Evolutionary conservation across 2,329 filamentous ascomycete species (phyloP), one percentile per base, ranked within the genome.

Genomic region (Sphaceloma murrayae): DNA sequence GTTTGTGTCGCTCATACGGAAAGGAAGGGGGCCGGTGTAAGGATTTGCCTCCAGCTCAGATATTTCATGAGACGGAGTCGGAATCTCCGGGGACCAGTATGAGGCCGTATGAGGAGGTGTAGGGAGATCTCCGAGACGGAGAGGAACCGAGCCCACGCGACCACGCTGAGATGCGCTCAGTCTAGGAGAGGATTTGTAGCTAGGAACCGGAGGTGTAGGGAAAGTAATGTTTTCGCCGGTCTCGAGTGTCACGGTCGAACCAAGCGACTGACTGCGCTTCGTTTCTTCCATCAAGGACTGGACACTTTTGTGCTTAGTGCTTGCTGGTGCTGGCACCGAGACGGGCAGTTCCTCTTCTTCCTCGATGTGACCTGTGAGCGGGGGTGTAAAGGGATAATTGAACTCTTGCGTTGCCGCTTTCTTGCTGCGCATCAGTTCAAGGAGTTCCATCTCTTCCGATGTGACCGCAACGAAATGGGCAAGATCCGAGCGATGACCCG

Each of bases 371-470:
- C 17, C 34, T 1, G 26, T 42, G 6, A 22, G 17, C 2, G 39
- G 8, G 10, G 19, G 18, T 21, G n/a, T 11, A 13, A 38, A 30
- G 11, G 16, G n/a, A 30, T 18, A 38, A 8, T 50, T 46, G 44
- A 47, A 44, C 27, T 46, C 47, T 8, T 29, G 24, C 21, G n/a
- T n/a, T 7, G 61, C 62, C 8, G 67, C 66, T 33, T 67, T 62
- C 52, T 70, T 71, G 46, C 63, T 61, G 5, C 68, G 65, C 66
- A 72, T 69, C 55, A 70, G 56, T 45, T 70, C 68, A 26, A 72
- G 50, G 10, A 72, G 52, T 17, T 65, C 64, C 54, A 69, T 68
- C 51, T 72, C 68, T 52, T 72, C 68, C 44, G 67, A 61, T 1
- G 67, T 69, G 11, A 72, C 67, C 21, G 65, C 64, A 63, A 72